Conservation (phyloP, 495 filamentous ascomycete species). For the Rostrohypoxylon terebratum region DNA sequence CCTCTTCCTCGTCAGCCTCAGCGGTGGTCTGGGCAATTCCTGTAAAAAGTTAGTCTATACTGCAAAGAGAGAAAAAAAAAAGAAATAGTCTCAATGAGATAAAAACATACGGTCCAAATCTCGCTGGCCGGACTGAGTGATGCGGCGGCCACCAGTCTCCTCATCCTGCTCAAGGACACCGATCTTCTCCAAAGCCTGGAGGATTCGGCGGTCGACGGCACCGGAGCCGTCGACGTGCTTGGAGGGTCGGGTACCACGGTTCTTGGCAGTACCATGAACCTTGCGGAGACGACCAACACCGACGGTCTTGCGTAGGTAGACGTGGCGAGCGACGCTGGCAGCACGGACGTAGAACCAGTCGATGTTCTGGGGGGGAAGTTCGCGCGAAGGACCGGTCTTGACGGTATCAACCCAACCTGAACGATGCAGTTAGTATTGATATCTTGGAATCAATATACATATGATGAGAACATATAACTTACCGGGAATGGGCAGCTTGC, state of each 20-base stretch:
- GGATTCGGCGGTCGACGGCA: conserved; percentile 92
- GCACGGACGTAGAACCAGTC: conserved; percentile 99
- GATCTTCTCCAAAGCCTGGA: conserved; percentile 98
- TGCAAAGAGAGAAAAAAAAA: neutral
- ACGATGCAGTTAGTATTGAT: conserved; percentile 30
- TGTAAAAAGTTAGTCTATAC: conserved; percentile 35
- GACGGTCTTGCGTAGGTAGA: conserved; percentile 99
- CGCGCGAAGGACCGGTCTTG: conserved; percentile 95
- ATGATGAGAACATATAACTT: conserved; percentile 46
- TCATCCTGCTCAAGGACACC: conserved; percentile 95
- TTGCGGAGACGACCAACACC: conserved; percentile 79
- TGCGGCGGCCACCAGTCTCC: conserved; percentile 96
- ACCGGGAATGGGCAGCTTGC: conserved; percentile 97
- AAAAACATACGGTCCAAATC: conserved; percentile 87
- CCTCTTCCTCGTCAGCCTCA: conserved; percentile 77
- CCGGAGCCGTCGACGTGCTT: conserved; percentile 97
- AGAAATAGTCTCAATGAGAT: neutral
- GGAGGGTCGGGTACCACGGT: conserved; percentile 89
- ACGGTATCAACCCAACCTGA: conserved; percentile 98
- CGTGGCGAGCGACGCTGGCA: conserved; percentile 93
- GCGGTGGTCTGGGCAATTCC: conserved; percentile 79
- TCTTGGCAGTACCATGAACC: conserved; percentile 95
- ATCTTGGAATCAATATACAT: neutral
- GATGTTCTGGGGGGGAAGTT: conserved; percentile 95
- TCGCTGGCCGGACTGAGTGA: conserved; percentile 96